phyloP scores from a whole-genome alignment of 768 basidiomycete species.

The Termitomyces titanicus region DNA sequence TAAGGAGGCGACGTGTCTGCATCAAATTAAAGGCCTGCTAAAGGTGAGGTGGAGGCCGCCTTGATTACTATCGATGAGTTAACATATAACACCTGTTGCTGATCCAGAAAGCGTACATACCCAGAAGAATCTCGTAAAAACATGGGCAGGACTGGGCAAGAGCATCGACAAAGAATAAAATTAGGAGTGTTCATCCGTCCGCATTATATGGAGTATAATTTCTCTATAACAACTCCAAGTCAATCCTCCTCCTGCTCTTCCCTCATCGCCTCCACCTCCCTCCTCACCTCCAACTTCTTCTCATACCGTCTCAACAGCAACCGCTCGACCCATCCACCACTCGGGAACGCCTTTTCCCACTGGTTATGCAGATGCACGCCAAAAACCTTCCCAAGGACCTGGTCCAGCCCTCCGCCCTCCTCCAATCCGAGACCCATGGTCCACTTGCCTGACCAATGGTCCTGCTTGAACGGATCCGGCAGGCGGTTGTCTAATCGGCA shows the following conservation, averaged over 20 bases:
- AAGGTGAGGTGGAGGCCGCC: no score
- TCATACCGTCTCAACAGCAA: slow-evolving; percentile 69
- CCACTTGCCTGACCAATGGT: slow-evolving; percentile 55
- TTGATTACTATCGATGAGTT: no score
- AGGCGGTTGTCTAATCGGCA: slow-evolving; percentile 92
- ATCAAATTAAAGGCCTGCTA: no score
- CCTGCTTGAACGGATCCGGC: slow-evolving; percentile 82
- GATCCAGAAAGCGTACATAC: not conserved
- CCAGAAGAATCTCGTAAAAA: no score
- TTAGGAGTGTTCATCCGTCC: not conserved
- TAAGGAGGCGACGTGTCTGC: no score
- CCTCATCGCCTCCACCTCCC: not conserved
- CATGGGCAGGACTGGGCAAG: not conserved
- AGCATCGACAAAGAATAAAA: not conserved
- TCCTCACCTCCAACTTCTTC: slow-evolving; percentile 15
- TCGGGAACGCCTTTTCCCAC: slow-evolving; percentile 87
- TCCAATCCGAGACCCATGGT: slow-evolving; percentile 59
- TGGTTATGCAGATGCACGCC: slow-evolving; percentile 93
- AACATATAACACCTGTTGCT: not conserved
- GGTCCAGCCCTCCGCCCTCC: slow-evolving; percentile 61
- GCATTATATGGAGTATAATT: not conserved
- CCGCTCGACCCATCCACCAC: slow-evolving; percentile 83
- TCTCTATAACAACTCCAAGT: not conserved
- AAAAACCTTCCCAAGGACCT: slow-evolving; percentile 70
- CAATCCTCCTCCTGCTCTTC: not conserved